phyloP scores from a whole-genome alignment of 768 basidiomycete species.

The Naganishia vishniacii region DNA sequence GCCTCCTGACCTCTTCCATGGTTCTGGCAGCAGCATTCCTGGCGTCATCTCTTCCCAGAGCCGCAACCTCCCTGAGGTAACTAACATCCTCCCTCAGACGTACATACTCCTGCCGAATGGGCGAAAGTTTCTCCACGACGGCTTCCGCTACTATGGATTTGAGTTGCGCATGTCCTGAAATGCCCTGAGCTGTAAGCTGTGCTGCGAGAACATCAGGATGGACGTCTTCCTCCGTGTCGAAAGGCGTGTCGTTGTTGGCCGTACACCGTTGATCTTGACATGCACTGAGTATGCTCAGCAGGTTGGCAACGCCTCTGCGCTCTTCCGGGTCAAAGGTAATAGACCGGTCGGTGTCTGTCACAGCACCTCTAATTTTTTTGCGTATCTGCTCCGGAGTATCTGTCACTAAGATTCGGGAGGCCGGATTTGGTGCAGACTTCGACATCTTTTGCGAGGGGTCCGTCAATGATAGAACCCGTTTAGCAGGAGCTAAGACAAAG shows the following conservation, averaged over 20 bases:
- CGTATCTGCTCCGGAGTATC: slow-evolving; percentile 62
- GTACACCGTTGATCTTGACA: slow-evolving; percentile 48
- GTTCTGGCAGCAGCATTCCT: slow-evolving; percentile 59
- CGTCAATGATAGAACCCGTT: slow-evolving; percentile 76
- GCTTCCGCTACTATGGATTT: slow-evolving; percentile 72
- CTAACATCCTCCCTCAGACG: slow-evolving; percentile 58
- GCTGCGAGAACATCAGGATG: slow-evolving; percentile 10
- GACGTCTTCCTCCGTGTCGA: slow-evolving; percentile 31
- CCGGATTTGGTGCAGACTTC: slow-evolving; percentile 72
- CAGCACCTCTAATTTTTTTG: slow-evolving; percentile 69
- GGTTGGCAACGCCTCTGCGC: slow-evolving; percentile 79
- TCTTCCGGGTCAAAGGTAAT: slow-evolving; percentile 72
- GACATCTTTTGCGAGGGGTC: slow-evolving; percentile 90
- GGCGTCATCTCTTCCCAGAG: slow-evolving; percentile 62
- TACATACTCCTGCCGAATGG: slow-evolving; percentile 66
- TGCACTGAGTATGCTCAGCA: slow-evolving; percentile 72
- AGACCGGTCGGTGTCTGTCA: slow-evolving; percentile 68
- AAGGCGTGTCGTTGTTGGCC: slow-evolving; percentile 50
- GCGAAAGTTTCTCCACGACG: slow-evolving; percentile 61
- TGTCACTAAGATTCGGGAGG: slow-evolving; percentile 80
- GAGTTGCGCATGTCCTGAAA: slow-evolving; percentile 60
- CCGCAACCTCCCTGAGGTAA: slow-evolving; percentile 62
- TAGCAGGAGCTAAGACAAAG: slow-evolving; percentile 60
- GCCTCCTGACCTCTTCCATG: slow-evolving; percentile 62
- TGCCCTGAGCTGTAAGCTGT: slow-evolving; percentile 30